phyloP scores from a whole-genome alignment of 106 monocot genomes.

The Allium fistulosum region DNA sequence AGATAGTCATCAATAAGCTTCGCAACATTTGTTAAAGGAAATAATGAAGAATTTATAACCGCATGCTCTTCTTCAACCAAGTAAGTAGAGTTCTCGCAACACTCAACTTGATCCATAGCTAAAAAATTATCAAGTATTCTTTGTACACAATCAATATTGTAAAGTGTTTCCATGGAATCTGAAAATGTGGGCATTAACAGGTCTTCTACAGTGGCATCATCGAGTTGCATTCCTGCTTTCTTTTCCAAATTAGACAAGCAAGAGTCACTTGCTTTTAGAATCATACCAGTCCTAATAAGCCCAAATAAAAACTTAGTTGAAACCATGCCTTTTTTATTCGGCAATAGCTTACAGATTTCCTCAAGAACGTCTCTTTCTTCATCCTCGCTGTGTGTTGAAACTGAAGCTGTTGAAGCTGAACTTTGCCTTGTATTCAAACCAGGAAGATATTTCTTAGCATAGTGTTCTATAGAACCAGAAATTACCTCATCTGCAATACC shows the following conservation, averaged over 20 bases:
- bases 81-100: slow-evolving; percentile 28
- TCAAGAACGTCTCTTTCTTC: slow-evolving; percentile 32
- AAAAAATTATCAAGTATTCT: slow-evolving; percentile 38
- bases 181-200: slow-evolving; percentile 39
- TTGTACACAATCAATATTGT: slow-evolving; percentile 40
- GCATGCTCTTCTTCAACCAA: slow-evolving; percentile 26
- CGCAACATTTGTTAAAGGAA: slow-evolving; percentile 48
- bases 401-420: neutral
- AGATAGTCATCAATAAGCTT: slow-evolving; percentile 66
- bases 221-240: slow-evolving; percentile 40
- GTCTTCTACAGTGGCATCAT: slow-evolving; percentile 36
- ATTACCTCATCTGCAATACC: slow-evolving; percentile 31
- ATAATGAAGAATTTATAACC: slow-evolving; percentile 31
- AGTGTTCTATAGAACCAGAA: slow-evolving; percentile 20
- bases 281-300: slow-evolving; percentile 38
- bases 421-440: slow-evolving; percentile 23
- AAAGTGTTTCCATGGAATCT: slow-evolving; percentile 30
- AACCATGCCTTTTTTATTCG: slow-evolving; percentile 22
- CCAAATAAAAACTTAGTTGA: slow-evolving; percentile 33
- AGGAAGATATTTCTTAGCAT: slow-evolving; percentile 29
- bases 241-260: slow-evolving; percentile 40
- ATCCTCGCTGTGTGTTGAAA: slow-evolving; percentile 13
- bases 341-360: slow-evolving; percentile 30
- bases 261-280: slow-evolving; percentile 19
- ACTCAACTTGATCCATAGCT: slow-evolving; percentile 22